Conservation (phyloP, 768 basidiomycete genomes). For the Holtermannia corniformis region DNA sequence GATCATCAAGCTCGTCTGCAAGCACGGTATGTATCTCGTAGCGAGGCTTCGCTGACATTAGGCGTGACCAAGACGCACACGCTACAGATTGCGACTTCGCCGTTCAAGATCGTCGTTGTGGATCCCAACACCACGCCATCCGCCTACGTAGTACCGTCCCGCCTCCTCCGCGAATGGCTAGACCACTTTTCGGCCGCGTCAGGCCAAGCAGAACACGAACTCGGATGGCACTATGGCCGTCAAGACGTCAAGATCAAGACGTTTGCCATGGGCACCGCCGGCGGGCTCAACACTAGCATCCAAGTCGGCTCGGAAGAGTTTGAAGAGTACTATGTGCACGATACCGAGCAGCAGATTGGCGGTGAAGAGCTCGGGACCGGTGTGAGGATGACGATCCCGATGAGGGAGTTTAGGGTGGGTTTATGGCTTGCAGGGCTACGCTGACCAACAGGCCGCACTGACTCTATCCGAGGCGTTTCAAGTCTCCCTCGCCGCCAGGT, state of each 20-base stretch:
- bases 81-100: conserved; percentile 28
- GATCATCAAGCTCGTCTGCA: conserved; percentile 36
- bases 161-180: conserved; percentile 34
- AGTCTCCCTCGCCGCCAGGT: conserved; percentile 26
- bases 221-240: conserved; percentile 37
- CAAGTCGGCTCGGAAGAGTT: conserved; percentile 32
- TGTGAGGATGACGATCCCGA: conserved; percentile 36
- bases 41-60: conserved; percentile 4
- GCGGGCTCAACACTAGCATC: conserved; percentile 32
- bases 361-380: conserved; percentile 1
- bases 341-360: not conserved
- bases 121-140: conserved; percentile 33
- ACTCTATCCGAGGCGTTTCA: conserved; percentile 31
- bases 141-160: conserved; percentile 25
- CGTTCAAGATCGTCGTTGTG: conserved; percentile 34
- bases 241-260: conserved; percentile 33
- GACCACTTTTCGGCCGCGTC: conserved; percentile 33
- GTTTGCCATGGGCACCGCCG: conserved; percentile 27
- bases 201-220: conserved; percentile 21
- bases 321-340: conserved; percentile 29
- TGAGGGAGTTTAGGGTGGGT: conserved; percentile 40
- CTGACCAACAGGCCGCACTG: conserved; percentile 25
- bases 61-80: conserved; percentile 40
- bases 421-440: conserved; percentile 1
- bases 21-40: conserved; percentile 29